Evolutionary conservation across 768 basidiomycete genomes (phyloP).

Genomic region (Boletellus ananiceps): DNA sequence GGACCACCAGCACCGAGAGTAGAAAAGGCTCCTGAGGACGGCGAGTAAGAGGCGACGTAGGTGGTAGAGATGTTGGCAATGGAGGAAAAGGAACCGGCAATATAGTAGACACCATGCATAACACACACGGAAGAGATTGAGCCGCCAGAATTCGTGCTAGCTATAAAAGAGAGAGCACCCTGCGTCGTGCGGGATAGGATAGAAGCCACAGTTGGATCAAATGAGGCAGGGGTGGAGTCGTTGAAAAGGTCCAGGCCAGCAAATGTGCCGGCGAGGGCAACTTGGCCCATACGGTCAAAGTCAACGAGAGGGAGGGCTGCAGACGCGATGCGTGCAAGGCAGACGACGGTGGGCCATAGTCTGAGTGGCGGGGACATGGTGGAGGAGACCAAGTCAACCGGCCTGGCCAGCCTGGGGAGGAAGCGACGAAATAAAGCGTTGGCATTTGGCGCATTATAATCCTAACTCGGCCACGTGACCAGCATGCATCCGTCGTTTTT

Average conservation of each 20-base stretch:
- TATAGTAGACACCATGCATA: conserved; percentile 63
- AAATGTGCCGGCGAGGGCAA: conserved; percentile 86
- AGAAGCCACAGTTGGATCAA: conserved; percentile 70
- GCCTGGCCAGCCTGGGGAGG: conserved; percentile 8
- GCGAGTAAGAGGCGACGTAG: conserved; percentile 77
- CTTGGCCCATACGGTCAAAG: conserved; percentile 83
- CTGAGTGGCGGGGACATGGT: conserved; percentile 6
- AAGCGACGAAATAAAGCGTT: no score
- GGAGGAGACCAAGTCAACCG: not conserved
- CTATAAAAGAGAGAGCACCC: conserved; percentile 66
- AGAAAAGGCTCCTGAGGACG: conserved; percentile 53
- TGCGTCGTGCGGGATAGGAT: conserved; percentile 60
- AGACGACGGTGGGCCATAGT: conserved; percentile 21
- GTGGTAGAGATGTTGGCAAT: conserved; percentile 52
- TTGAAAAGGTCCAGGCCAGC: conserved; percentile 78
- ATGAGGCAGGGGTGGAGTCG: conserved; percentile 48
- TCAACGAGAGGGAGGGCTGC: conserved; percentile 57
- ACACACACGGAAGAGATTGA: conserved; percentile 69
- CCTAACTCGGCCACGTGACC: conserved; percentile 23
- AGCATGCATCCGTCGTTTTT: conserved; percentile 12
- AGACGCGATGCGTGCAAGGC: conserved; percentile 15
- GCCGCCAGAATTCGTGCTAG: conserved; percentile 78
- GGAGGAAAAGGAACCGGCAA: conserved; percentile 81
- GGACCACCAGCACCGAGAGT: conserved; percentile 65
- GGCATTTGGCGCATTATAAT: conserved; percentile 1